Conservation (phyloP, 306 rosid genomes). For the Rubus idaeus region DNA sequence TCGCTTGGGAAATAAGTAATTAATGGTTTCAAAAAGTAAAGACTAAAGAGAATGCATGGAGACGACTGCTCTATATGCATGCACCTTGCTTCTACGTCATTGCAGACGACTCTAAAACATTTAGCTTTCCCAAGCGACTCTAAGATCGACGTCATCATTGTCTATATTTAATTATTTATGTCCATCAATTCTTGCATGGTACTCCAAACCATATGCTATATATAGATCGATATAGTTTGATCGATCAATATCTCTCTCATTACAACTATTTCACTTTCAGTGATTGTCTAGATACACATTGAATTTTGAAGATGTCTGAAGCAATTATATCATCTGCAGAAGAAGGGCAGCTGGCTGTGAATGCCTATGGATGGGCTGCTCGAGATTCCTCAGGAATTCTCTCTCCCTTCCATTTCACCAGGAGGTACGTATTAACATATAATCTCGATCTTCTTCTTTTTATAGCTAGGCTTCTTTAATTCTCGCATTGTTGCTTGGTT, state of each 20-base stretch:
- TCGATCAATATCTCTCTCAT: not conserved
- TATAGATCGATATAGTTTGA: no score
- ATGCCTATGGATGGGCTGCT: conserved; percentile 16
- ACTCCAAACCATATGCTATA: not conserved
- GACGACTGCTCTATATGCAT: no score
- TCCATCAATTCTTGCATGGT: not conserved
- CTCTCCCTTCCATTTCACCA: conserved; percentile 20
- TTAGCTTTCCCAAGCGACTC: no score
- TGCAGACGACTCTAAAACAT: no score
- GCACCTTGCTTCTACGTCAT: no score
- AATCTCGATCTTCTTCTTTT: not conserved
- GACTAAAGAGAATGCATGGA: no score
- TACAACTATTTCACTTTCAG: not conserved
- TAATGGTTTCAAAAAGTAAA: no score
- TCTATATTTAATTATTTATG: no score
- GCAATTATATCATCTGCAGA: not conserved
- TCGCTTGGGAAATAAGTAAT: no score
- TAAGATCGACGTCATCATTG: no score
- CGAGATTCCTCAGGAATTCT: conserved; percentile 13
- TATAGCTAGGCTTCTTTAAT: not conserved
- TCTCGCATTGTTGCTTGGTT: not conserved
- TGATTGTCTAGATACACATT: no score
- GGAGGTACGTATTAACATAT: conserved; percentile 9
- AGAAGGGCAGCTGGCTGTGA: not conserved
- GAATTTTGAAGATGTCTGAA: not conserved